Base-by-base conservation (phyloP, 2,329 filamentous ascomycete genomes). In the Arachnomyces sp. region DNA sequence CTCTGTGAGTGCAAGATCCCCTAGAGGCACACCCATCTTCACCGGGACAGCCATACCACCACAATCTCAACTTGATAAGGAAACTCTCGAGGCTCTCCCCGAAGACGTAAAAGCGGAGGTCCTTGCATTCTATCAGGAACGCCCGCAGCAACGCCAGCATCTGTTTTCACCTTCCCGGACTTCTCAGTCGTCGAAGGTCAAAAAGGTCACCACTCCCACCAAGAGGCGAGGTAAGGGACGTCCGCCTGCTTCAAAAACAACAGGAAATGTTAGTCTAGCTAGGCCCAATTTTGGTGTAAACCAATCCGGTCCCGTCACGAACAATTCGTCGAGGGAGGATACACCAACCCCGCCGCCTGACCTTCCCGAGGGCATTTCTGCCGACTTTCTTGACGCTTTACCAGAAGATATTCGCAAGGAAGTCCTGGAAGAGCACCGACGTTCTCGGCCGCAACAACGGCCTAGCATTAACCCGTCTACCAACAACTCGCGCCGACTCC, bases 91-190 rank as follows among this genome's bases (percentile, higher is more conserved):
- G 31, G 86, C 85, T 1, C 69, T 98, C 1, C 92, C 92, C 0
- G 80, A 84, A 29, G 87, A 95, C 46, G 78, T 98, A 57, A 85
- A 89, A 46, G 78, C 80, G 2, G 92, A 96, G 61, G 71, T 96
- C 1, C 63, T 95, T 7, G 80, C 77, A 2, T 80, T 83, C 28
- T 94, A 95, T 51, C 48, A 60, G 44, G 48, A 60, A 59, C 39
- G 62, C 44, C 40, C 53, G 43, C 30, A 53, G 54, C 9, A 61
- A 2, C 71, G 76, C 1, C 77, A 77, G 6, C 71, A 13, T 53
- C 71, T 30, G 63, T 76, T 31, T 67, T 73, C 40, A 57, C 69
- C 32, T 52, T 67, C 18, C 56, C 65, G 6, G 73, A 72, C 52
- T 17, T 45, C 54, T 28, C 37, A 49, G 4, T 34, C 49, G n/a